Percentiles rank a stretch among this genome's conserved stretches.
Conservation (phyloP, 73 alveolate genomes). For the Paramecium biaurelia region DNA sequence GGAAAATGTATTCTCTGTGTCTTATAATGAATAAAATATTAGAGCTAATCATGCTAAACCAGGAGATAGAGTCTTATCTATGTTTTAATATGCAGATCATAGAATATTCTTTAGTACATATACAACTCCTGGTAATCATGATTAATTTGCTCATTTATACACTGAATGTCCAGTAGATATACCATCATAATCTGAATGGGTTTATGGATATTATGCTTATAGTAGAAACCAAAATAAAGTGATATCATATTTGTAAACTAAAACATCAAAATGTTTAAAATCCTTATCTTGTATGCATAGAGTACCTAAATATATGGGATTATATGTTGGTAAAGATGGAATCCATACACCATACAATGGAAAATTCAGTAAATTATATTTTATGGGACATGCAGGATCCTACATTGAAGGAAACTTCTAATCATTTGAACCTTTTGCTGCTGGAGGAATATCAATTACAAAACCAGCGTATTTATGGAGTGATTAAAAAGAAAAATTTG, state of each 20-base stretch:
- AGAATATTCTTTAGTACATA: constrained; percentile 21
- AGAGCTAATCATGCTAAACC: constrained; percentile 38
- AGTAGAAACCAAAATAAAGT: background rate
- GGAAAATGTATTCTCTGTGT: background rate
- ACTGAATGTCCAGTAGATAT: constrained; percentile 12
- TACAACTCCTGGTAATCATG: constrained; percentile 42
- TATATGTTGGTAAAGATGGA: constrained; percentile 11
- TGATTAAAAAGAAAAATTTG: background rate
- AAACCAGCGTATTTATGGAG: background rate
- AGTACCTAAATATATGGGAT: constrained; percentile 34
- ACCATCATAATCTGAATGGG: constrained; percentile 13
- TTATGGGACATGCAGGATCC: constrained; percentile 25
- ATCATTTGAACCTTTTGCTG: background rate
- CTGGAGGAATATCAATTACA: background rate
- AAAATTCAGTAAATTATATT: background rate
- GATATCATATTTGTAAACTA: background rate
- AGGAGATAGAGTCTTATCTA: constrained; percentile 5
- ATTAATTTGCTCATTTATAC: background rate
- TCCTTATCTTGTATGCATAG: constrained; percentile 17
- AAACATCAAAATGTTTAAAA: background rate
- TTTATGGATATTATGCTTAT: constrained; percentile 31
- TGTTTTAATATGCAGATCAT: constrained; percentile 11
- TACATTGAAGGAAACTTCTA: background rate
- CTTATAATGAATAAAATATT: background rate
- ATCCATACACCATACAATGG: constrained; percentile 45